Conservation (phyloP, 2,329 filamentous ascomycete species). For the Xylogone sp. region DNA sequence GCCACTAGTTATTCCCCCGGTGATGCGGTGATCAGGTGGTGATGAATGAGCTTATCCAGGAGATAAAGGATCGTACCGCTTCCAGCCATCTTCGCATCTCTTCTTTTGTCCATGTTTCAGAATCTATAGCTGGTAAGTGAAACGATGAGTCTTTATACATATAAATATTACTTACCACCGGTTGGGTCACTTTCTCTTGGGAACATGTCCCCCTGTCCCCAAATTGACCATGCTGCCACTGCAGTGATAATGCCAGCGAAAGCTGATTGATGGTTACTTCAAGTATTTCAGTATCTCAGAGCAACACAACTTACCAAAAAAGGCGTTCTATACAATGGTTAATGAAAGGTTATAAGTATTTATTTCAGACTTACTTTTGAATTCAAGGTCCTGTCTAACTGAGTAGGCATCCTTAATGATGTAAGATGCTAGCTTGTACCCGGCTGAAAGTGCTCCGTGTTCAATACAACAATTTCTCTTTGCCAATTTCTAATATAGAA, state of each 20-base stretch:
- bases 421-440: no score
- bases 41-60: neutral
- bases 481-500: no score
- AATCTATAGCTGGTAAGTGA: constrained; percentile 40
- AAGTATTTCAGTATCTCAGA: neutral
- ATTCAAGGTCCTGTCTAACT: constrained; percentile 63
- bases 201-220: constrained; percentile 75
- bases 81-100: constrained; percentile 80
- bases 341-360: constrained; percentile 1
- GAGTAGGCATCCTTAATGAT: constrained; percentile 57
- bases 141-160: constrained; percentile 10
- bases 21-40: neutral
- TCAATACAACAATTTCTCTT: no score
- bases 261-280: constrained; percentile 40
- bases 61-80: constrained; percentile 53
- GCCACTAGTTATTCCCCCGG: constrained; percentile 4
- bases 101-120: constrained; percentile 70
- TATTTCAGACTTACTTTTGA: constrained; percentile 54
- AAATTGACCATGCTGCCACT: constrained; percentile 79
- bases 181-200: constrained; percentile 71
- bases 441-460: no score
- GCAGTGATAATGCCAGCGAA: constrained; percentile 81
- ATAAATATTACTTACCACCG: constrained; percentile 52
- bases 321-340: constrained; percentile 51
- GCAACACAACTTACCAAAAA: constrained; percentile 52